phyloP scores from a whole-genome alignment of 805 yeast genomes.

The Ogataea methanolica region DNA sequence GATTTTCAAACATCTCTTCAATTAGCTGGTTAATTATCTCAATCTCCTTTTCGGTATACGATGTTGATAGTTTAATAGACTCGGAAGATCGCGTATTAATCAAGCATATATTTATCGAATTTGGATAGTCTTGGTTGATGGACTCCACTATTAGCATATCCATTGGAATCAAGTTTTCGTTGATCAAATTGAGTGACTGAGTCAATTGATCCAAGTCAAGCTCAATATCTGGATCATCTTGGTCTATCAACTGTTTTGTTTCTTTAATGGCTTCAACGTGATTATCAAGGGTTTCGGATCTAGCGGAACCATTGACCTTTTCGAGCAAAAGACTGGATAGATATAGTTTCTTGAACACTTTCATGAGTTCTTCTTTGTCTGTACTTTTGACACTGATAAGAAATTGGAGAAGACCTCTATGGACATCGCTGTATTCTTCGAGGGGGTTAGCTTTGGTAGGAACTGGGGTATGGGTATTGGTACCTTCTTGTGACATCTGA shows the following conservation, averaged over 20 bases:
- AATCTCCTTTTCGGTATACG: conserved; percentile 35
- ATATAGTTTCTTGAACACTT: conserved; percentile 6
- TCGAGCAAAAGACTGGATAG: not conserved
- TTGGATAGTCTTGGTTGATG: conserved; percentile 31
- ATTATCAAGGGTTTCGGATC: not conserved
- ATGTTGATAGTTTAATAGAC: conserved; percentile 32
- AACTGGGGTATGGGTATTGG: no score
- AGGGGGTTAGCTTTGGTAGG: not conserved
- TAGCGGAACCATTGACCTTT: not conserved
- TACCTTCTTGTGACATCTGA: not conserved
- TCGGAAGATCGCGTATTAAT: conserved; percentile 39
- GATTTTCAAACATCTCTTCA: conserved; percentile 32
- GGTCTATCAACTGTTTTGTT: not conserved
- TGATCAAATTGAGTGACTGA: conserved; percentile 18
- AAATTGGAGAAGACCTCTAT: conserved; percentile 13
- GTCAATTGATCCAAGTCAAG: conserved; percentile 3
- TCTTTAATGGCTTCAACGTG: no score
- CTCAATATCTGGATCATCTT: not conserved
- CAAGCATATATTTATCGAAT: conserved; percentile 15
- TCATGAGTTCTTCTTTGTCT: conserved; percentile 6
- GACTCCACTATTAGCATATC: conserved; percentile 36
- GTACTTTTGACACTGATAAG: conserved; percentile 10
- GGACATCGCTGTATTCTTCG: conserved; percentile 9
- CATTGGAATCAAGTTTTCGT: conserved; percentile 28
- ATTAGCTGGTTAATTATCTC: conserved; percentile 42